Evolutionary conservation across 768 basidiomycete species (phyloP).

Genomic region (Amanita pallidorosea): DNA sequence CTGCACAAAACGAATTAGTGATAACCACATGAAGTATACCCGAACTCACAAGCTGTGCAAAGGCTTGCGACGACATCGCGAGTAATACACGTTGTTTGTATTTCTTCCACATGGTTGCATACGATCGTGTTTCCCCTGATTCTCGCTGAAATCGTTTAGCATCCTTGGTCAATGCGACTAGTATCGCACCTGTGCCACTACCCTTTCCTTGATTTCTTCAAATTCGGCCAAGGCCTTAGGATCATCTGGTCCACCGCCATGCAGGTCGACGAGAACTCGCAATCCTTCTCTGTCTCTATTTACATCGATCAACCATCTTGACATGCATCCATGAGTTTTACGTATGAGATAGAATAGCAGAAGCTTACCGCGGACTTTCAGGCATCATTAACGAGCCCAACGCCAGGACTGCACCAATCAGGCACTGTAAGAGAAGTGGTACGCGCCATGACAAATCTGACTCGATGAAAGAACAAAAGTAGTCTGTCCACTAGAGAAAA

Average conservation of each 20-base stretch:
- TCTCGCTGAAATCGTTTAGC: conserved; percentile 39
- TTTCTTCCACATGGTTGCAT: conserved; percentile 74
- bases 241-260: conserved; percentile 69
- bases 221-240: conserved; percentile 68
- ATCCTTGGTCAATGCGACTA: too few relatives aligned
- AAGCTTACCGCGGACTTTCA: conserved; percentile 63
- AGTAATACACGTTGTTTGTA: conserved; percentile 83
- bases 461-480: conserved; percentile 77
- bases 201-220: conserved; percentile 77
- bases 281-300: conserved; percentile 78
- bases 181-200: conserved; percentile 49
- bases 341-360: not conserved
- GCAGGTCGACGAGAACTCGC: conserved; percentile 78
- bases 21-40: not conserved
- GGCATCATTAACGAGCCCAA: conserved; percentile 73
- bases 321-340: not conserved
- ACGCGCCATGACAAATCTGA: conserved; percentile 79
- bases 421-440: conserved; percentile 71
- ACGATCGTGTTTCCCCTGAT: conserved; percentile 65
- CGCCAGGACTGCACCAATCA: conserved; percentile 71
- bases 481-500: conserved; percentile 68
- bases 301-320: conserved; percentile 83
- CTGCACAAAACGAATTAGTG: conserved; percentile 24
- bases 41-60: conserved; percentile 77
- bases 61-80: conserved; percentile 92